phyloP scores from a whole-genome alignment of 2,329 filamentous ascomycete species.

The Colletotrichum tamarilloi region DNA sequence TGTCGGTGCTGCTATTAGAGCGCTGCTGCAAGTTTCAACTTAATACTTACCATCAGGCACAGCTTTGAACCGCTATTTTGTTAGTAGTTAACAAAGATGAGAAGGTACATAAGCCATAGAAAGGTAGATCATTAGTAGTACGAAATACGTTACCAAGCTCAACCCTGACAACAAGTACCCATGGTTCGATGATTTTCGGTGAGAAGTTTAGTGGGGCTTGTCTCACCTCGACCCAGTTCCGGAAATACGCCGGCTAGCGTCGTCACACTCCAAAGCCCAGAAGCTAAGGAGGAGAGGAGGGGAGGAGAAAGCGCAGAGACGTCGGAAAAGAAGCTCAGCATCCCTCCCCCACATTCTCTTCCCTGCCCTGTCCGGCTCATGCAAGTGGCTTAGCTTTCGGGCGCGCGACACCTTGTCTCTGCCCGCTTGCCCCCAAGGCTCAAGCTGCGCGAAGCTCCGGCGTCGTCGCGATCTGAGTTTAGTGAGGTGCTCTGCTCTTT shows the following conservation, averaged over 20 bases:
- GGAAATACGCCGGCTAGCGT: slow-evolving; percentile 24
- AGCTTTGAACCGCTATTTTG: too few relatives aligned
- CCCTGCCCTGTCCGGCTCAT: slow-evolving; percentile 28
- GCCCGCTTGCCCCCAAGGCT: slow-evolving; percentile 5
- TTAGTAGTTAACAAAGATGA: background rate
- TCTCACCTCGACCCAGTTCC: slow-evolving; percentile 8
- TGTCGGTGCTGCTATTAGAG: background rate
- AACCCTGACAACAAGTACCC: background rate
- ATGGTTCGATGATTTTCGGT: background rate
- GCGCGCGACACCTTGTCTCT: slow-evolving; percentile 22
- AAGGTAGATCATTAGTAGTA: background rate
- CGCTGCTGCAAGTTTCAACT: background rate
- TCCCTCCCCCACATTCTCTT: slow-evolving; percentile 26
- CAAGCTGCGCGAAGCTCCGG: slow-evolving; percentile 26
- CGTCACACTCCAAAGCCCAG: background rate
- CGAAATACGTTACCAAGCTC: background rate
- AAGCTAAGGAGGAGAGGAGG: background rate
- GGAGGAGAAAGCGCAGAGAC: background rate
- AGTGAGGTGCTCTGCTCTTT: background rate
- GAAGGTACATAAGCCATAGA: background rate
- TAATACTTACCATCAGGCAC: too few relatives aligned
- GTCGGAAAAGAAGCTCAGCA: background rate
- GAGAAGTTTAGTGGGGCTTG: background rate
- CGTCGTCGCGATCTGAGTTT: slow-evolving; percentile 12
- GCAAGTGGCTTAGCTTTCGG: slow-evolving; percentile 26